Evolutionary conservation across 148 eudicot genomes (phyloP).

Genomic region (Cornus suecica): DNA sequence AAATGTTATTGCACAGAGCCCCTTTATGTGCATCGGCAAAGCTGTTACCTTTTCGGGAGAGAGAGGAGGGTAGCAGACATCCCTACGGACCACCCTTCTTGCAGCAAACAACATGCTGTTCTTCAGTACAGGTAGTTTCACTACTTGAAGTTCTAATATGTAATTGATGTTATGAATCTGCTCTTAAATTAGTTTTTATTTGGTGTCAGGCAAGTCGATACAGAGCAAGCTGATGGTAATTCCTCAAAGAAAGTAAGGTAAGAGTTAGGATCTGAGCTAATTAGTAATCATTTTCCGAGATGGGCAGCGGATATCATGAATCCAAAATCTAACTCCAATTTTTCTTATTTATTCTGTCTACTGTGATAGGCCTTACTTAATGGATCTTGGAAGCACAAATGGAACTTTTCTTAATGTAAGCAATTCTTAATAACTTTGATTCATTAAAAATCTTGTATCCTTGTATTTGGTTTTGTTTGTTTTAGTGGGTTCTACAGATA

Average conservation of each 20-base stretch:
- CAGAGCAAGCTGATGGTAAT: conserved; percentile 83
- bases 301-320: background rate
- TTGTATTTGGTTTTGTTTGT: background rate
- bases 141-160: background rate
- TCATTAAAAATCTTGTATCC: background rate
- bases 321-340: background rate
- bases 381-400: conserved; percentile 99
- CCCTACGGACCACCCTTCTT: conserved; percentile 91
- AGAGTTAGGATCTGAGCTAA: background rate
- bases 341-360: conserved; percentile 2
- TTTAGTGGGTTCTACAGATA: background rate
- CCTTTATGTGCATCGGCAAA: conserved; percentile 91
- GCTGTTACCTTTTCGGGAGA: conserved; percentile 92
- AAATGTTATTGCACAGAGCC: conserved; percentile 61
- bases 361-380: conserved; percentile 72
- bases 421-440: background rate
- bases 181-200: conserved; percentile 1
- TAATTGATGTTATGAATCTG: background rate
- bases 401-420: conserved; percentile 88
- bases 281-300: background rate
- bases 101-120: conserved; percentile 97
- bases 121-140: conserved; percentile 67
- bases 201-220: conserved; percentile 80
- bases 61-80: conserved; percentile 95
- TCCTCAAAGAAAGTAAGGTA: conserved; percentile 67